Percentiles rank a stretch among this genome's conserved stretches.
Conservation (phyloP, 345 rosid genomes). For the Cardamine chenopodiifolia region DNA sequence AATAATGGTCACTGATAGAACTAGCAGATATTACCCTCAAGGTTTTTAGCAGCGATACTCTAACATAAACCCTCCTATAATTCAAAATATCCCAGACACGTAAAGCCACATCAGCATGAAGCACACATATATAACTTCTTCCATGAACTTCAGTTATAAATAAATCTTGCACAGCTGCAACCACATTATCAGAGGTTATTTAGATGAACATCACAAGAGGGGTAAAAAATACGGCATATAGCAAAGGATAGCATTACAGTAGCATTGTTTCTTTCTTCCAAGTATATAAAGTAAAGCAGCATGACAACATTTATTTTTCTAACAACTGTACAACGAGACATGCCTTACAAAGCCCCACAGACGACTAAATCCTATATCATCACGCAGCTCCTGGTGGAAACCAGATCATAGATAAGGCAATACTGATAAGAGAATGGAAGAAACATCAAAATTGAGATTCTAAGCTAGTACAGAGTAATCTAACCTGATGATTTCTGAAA, state of each 20-base stretch:
- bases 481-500: conserved; percentile 63
- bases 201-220: background rate
- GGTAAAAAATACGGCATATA: background rate
- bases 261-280: conserved; percentile 9
- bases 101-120: conserved; percentile 73
- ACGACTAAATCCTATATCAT: conserved; percentile 76
- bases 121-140: conserved; percentile 53
- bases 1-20: background rate
- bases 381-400: conserved; percentile 67
- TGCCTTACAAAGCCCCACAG: conserved; percentile 89
- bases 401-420: conserved; percentile 47
- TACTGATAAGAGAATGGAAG: background rate
- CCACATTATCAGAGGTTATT: conserved; percentile 14
- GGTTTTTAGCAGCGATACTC: conserved; percentile 48
- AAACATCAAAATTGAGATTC: conserved; percentile 7
- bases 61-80: conserved; percentile 62
- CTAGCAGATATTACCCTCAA: conserved; percentile 57
- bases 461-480: conserved; percentile 9
- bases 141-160: conserved; percentile 56
- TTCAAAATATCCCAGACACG: conserved; percentile 71
- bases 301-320: conserved; percentile 2
- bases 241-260: background rate
- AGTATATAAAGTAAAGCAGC: background rate
- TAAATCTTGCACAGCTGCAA: conserved; percentile 70
- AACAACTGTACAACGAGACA: conserved; percentile 3